Conservation (phyloP, 2,329 filamentous ascomycete species). For the Pseudogymnoascus sp. region DNA sequence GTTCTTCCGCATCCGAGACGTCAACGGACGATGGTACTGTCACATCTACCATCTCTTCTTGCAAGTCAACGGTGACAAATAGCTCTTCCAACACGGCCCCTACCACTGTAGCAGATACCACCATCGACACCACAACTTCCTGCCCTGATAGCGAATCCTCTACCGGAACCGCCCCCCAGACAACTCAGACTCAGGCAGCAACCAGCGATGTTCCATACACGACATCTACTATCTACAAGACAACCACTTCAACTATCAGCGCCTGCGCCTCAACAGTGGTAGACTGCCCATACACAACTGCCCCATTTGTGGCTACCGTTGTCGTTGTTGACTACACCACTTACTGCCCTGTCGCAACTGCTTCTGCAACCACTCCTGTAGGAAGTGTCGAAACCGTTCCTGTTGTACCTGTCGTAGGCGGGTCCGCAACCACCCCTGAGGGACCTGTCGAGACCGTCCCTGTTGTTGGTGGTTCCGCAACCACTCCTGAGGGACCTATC, state of each 20-base stretch:
- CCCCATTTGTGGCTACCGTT: conserved; percentile 15
- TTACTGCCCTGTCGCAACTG: not conserved
- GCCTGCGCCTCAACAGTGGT: not conserved
- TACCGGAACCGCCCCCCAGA: conserved; percentile 19
- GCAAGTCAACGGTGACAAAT: not conserved
- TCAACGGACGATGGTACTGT: not conserved
- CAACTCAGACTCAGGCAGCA: conserved; percentile 22
- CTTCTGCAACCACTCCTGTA: not conserved
- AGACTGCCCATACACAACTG: conserved; percentile 24
- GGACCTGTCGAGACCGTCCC: not conserved
- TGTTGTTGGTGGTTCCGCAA: not conserved
- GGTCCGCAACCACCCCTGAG: conserved; percentile 10
- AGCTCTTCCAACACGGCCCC: not conserved
- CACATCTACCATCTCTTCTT: not conserved
- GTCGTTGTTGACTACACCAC: conserved; percentile 4
- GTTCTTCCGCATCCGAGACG: not conserved
- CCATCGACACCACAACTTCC: conserved; percentile 23
- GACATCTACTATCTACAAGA: conserved; percentile 7
- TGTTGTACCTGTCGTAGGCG: conserved; percentile 10
- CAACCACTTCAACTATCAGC: conserved; percentile 24
- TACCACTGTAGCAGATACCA: conserved; percentile 9
- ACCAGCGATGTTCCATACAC: conserved; percentile 8
- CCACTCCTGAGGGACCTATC: not conserved
- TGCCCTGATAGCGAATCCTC: conserved; percentile 12
- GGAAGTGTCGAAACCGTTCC: conserved; percentile 6